Evolutionary conservation across 2,329 filamentous ascomycete species (phyloP).

Genomic region (Pseudogymnoascus verrucosus): DNA sequence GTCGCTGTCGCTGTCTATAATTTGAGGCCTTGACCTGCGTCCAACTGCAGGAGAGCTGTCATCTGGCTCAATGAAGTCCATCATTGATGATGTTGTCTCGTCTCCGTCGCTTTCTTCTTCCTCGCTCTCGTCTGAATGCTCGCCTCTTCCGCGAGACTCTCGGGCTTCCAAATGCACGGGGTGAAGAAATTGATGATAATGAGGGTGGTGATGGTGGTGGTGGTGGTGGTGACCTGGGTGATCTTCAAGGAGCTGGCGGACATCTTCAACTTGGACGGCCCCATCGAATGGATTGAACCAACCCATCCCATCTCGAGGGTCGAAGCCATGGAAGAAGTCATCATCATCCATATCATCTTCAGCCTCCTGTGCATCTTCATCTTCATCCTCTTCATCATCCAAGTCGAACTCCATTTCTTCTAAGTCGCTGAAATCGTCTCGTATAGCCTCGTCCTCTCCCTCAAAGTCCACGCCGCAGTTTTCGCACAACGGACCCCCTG

Average conservation of each 20-base stretch:
- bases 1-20: slow-evolving; percentile 13
- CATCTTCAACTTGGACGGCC: background rate
- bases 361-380: slow-evolving; percentile 11
- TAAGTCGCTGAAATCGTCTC: slow-evolving; percentile 37
- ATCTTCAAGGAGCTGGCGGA: background rate
- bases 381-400: slow-evolving; percentile 25
- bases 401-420: slow-evolving; percentile 32
- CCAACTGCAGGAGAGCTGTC: background rate
- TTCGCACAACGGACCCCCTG: slow-evolving; percentile 45
- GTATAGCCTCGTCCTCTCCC: slow-evolving; percentile 31
- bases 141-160: slow-evolving; percentile 14
- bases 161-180: background rate
- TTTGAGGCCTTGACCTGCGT: slow-evolving; percentile 6
- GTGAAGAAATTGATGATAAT: background rate
- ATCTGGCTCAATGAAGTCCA: slow-evolving; percentile 12
- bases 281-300: background rate
- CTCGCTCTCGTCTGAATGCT: slow-evolving; percentile 10
- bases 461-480: slow-evolving; percentile 47
- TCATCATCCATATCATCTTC: background rate
- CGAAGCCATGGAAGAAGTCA: slow-evolving; percentile 4
- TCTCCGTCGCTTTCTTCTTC: slow-evolving; percentile 9
- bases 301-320: background rate
- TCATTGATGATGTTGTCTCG: slow-evolving; percentile 13
- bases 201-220: slow-evolving; percentile 10
- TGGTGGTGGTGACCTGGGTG: slow-evolving; percentile 11